Evolutionary conservation across 495 filamentous ascomycete genomes (phyloP), one percentile per base, ranked within the genome.

Genomic region (Trichodelitschia bisporula): DNA sequence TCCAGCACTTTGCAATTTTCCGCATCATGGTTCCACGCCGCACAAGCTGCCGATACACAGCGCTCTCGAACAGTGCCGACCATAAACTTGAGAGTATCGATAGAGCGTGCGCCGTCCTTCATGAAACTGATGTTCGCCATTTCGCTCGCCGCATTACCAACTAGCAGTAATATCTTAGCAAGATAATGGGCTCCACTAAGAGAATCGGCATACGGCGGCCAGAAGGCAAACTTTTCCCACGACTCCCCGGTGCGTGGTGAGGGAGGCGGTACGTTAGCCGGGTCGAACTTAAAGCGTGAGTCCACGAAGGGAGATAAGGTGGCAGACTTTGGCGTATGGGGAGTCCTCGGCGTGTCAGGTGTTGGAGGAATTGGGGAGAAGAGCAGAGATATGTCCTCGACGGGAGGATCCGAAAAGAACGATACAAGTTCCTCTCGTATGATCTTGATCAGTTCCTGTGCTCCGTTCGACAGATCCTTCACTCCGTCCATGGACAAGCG

Each of bases 151-250:
- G 80, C 86, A 1, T 65, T 70, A 13, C 83, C 82, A 13, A 93
- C 64, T 10, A 89, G 56, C 3, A 63, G 59, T 4, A 93, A 58
- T 39, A 86, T 72, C 47, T 73, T 77, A 23, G 66, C 59, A 9
- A 97, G 62, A 40, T 92, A 92, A 45, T 89, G 64, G 4, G 80
- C 71, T 5, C 73, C 83, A 37, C 80, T 78, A 11, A 97, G 50
- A 0, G 82, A 80, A 43, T 92, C 95, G 3, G 80, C 73, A 40
- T 73, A 72, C 0, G 86, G 86, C 1, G 89, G 80, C 77, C 89
- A 92, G 51, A 97, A 97, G 1, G 86, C 84, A 53, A 73, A 93
- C 27, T 76, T 83, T 49, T 95, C 89, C 77, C 82, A 82, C 3
- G 72, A 39, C 42, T 90, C 78, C 19, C 78, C 82, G 19, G 59